Conservation (phyloP, 495 filamentous ascomycete species). For the Penicillium maclennaniae region DNA sequence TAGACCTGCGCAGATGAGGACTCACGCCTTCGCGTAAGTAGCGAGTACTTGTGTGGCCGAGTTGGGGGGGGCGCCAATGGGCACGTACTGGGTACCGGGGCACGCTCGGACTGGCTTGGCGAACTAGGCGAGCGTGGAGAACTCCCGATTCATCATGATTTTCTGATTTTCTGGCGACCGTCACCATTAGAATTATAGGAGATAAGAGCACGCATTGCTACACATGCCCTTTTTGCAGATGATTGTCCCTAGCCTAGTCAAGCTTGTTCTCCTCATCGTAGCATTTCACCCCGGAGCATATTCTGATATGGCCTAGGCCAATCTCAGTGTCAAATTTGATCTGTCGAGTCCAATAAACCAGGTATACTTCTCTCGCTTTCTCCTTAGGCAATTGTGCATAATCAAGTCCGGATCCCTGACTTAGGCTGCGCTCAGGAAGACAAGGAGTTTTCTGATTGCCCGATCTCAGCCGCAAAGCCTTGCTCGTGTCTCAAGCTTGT, state of each 20-base stretch:
- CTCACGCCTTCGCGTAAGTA: background rate
- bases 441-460: background rate
- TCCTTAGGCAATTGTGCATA: background rate
- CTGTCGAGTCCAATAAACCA: background rate
- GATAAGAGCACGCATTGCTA: background rate
- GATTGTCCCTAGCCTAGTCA: background rate
- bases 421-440: too few relatives aligned
- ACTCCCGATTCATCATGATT: background rate
- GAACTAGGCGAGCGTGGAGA: background rate
- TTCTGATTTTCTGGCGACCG: background rate
- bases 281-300: background rate
- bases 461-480: background rate
- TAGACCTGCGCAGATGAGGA: constrained; percentile 14
- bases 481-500: background rate
- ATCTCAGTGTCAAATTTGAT: constrained; percentile 1
- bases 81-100: background rate
- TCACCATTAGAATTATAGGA: background rate
- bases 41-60: background rate
- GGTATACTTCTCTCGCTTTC: background rate
- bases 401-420: too few relatives aligned
- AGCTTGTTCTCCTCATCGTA: background rate
- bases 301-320: constrained; percentile 4
- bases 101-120: background rate
- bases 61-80: background rate
- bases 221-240: background rate